phyloP scores from a whole-genome alignment of 305 asterid genomes.

The Petunia hybrid region DNA sequence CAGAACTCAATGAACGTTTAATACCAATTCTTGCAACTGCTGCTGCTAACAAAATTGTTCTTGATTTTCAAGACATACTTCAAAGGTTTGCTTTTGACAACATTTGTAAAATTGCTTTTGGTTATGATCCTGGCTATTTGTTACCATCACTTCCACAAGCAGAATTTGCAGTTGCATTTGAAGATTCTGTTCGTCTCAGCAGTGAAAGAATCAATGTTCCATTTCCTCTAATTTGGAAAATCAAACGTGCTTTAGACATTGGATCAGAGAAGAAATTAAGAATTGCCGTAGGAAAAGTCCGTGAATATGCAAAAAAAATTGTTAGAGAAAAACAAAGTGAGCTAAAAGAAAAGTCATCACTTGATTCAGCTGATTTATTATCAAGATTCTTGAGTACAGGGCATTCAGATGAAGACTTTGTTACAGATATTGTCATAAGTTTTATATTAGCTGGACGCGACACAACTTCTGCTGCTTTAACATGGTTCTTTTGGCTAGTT shows the following conservation, averaged over 20 bases:
- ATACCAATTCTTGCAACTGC: constrained; percentile 32
- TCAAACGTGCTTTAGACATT: constrained; percentile 16
- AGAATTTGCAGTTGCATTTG: constrained; percentile 32
- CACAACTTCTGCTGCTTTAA: constrained; percentile 53
- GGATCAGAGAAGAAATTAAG: constrained; percentile 30
- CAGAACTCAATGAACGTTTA: constrained; percentile 25
- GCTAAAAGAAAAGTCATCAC: constrained; percentile 26
- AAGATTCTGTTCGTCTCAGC: constrained; percentile 25
- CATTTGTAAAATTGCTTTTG: constrained; percentile 38
- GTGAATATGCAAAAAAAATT: constrained; percentile 30
- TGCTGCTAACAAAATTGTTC: constrained; percentile 6
- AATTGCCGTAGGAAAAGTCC: background rate
- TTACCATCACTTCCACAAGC: constrained; percentile 23
- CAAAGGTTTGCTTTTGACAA: constrained; percentile 42
- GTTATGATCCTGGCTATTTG: constrained; percentile 35
- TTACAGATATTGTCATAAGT: constrained; percentile 19
- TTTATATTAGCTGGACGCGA: constrained; percentile 35
- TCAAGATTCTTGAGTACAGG: constrained; percentile 34
- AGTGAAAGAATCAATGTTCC: background rate
- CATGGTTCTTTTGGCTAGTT: constrained; percentile 60
- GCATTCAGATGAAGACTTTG: constrained; percentile 28
- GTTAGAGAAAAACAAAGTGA: constrained; percentile 8
- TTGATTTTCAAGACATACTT: constrained; percentile 39
- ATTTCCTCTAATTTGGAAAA: constrained; percentile 28
- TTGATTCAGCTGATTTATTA: constrained; percentile 30